phyloP scores from a whole-genome alignment of 257 asterid genomes.

The Jacaranda mimosifolia region DNA sequence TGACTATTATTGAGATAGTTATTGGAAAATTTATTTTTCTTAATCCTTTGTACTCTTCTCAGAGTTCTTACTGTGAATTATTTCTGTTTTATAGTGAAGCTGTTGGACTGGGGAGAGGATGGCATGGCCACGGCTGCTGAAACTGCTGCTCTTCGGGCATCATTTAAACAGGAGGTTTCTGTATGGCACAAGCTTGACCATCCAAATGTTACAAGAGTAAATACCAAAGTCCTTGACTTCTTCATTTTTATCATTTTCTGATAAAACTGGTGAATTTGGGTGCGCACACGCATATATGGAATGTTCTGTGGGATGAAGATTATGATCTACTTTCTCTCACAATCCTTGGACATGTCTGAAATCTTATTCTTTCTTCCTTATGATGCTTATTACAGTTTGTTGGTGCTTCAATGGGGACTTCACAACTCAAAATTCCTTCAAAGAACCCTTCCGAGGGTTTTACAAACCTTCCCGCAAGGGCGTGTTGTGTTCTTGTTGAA shows the following conservation, averaged over 20 bases:
- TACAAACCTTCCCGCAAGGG: slow-evolving; percentile 64
- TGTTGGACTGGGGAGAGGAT: slow-evolving; percentile 93
- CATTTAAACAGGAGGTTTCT: slow-evolving; percentile 83
- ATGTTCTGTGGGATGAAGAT: background rate
- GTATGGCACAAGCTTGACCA: slow-evolving; percentile 93
- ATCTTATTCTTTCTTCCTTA: background rate
- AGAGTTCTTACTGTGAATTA: slow-evolving; percentile 12
- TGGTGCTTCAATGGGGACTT: slow-evolving; percentile 92
- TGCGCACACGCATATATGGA: background rate
- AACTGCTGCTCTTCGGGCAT: slow-evolving; percentile 73
- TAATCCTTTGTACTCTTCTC: background rate
- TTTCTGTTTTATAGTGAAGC: slow-evolving; percentile 61
- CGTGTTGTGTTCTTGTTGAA: slow-evolving; percentile 84
- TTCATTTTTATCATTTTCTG: background rate
- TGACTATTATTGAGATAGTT: background rate
- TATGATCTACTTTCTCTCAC: background rate
- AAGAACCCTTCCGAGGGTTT: slow-evolving; percentile 61
- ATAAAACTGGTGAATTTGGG: background rate
- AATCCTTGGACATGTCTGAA: background rate
- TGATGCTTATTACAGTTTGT: slow-evolving; percentile 54
- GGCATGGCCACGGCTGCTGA: slow-evolving; percentile 75
- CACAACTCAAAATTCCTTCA: slow-evolving; percentile 74
- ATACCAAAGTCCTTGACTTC: slow-evolving; percentile 2
- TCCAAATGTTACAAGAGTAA: slow-evolving; percentile 73
- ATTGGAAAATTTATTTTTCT: background rate